These are phyloP conservation scores for Candida neerlandica DNA, from an alignment of 1,139 yeast genomes.

Conservation along the genomic window DNA sequence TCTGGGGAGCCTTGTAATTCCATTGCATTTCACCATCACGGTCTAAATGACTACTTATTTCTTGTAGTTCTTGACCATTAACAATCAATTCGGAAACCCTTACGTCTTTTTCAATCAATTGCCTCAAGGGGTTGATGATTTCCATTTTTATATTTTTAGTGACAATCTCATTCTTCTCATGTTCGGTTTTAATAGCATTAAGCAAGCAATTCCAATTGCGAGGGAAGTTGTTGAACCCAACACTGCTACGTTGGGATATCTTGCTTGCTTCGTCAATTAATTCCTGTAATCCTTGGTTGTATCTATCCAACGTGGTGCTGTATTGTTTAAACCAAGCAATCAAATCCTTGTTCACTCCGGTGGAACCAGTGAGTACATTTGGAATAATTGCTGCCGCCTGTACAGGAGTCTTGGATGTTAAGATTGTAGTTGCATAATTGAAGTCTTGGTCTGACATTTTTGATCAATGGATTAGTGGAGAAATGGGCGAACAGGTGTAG, in stretches of 20 bases:
- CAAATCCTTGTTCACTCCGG: constrained; percentile 35
- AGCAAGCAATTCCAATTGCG: constrained; percentile 61
- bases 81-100: constrained; percentile 46
- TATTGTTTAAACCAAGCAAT: constrained; percentile 59
- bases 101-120: constrained; percentile 55
- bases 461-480: neutral
- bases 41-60: constrained; percentile 30
- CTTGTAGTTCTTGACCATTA: constrained; percentile 45
- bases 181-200: constrained; percentile 54
- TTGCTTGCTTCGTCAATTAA: constrained; percentile 34
- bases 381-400: constrained; percentile 47
- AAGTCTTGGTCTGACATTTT: constrained; percentile 17
- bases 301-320: constrained; percentile 49
- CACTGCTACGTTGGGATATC: constrained; percentile 22
- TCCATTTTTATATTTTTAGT: constrained; percentile 57
- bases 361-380: constrained; percentile 30
- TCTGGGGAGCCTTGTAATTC: constrained; percentile 78
- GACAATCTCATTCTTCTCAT: constrained; percentile 52
- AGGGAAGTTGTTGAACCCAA: constrained; percentile 57
- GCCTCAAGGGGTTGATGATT: constrained; percentile 55
- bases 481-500: neutral
- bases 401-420: constrained; percentile 46
- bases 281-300: constrained; percentile 52
- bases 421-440: constrained; percentile 40
- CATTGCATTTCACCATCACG: constrained; percentile 53